Evolutionary conservation across 2,329 filamentous ascomycete species (phyloP), one percentile per base, ranked within the genome.

Genomic region (Diplodia corticola): DNA sequence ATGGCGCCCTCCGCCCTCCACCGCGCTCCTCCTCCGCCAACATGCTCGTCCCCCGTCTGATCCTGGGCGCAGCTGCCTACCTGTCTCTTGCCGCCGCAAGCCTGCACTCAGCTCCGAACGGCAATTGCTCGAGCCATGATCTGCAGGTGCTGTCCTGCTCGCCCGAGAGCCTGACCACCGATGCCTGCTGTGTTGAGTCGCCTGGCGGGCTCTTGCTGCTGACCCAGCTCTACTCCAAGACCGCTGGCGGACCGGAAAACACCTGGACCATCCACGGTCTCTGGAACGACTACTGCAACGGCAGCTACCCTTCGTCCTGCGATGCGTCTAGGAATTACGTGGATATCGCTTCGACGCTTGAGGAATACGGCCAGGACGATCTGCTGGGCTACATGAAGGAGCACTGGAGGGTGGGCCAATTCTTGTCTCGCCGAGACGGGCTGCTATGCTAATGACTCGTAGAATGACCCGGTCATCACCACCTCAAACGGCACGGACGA

Each of bases 221-320:
- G 26, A 65, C 63, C 37, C 63, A 65, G 63, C 51, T 65, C 5
- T 65, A 65, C 51, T 57, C 51, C 17, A 49, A 37, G 10, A 50
- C 22, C 5, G 51, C 63, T 15, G 63, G 63, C 30, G 64, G 64
- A 0, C 89, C 90, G 2, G 78, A 77, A 59, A 85, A 91, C 73
- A 88, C 86, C 7, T 93, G 90, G 90, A 92, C 89, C 1, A 84
- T 92, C 48, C 90, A 92, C 73, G 89, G 89, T 1, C 81, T 92
- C 10, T 90, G 85, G 83, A 84, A 74, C 46, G 81, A 83, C 70
- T 79, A 77, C 71, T 93, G 90, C 72, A 88, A 91, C 69, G 90
- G 90, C 68, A 86, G 85, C 9, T 92, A 87, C 73, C 86, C 90
- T 60, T 80, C 85, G 65, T 87, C 54, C 10, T 66, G 64, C 55